Evolutionary conservation across 148 eudicot genomes (phyloP), one percentile per base, ranked within the genome.

Genomic region (Silene latifolia): DNA sequence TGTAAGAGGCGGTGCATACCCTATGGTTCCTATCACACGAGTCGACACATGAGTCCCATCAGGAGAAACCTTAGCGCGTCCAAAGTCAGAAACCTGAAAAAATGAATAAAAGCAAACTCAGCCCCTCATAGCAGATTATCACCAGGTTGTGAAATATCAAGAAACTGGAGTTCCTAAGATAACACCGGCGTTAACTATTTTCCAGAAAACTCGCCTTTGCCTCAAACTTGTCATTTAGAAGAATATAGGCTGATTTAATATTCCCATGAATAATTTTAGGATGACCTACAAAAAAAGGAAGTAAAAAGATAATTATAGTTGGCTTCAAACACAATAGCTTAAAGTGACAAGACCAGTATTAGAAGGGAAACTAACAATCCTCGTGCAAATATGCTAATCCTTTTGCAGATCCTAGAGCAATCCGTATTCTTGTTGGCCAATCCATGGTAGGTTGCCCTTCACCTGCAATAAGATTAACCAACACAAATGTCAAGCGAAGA

Each of bases 181-280:
- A 47, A n/a, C 67, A 27, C 29, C 2, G 4, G 9, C 18, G 23
- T 58, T 5, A 58, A 21, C 62, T 58, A 58, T 24, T 54, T 44
- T 23, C 0, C 27, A 56, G 67, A 32, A 80, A 54, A 21, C 75
- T 77, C 79, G 89, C 99, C 94, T 84, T 95, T 74, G 97, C 93
- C 87, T 92, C 99, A 78, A 90, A 95, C 80, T 88, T 90, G 75
- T 80, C 82, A 78, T 95, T 93, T 66, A 95, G 48, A 53, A 95
- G 92, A 76, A 95, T 95, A 85, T 95, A 92, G 46, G 97, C 77
- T 29, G 92, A 86, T 85, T 95, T 95, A 65, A 95, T 90, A 79
- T 95, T 96, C 24, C 99, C 84, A 73, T 95, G 99, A 72, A 95
- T 89, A 71, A 95, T 95, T 81, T 90, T 95, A 23, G 97, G 99